Evolutionary conservation across 2,329 filamentous ascomycete species (phyloP).

Genomic region (Mariannaea sp.): DNA sequence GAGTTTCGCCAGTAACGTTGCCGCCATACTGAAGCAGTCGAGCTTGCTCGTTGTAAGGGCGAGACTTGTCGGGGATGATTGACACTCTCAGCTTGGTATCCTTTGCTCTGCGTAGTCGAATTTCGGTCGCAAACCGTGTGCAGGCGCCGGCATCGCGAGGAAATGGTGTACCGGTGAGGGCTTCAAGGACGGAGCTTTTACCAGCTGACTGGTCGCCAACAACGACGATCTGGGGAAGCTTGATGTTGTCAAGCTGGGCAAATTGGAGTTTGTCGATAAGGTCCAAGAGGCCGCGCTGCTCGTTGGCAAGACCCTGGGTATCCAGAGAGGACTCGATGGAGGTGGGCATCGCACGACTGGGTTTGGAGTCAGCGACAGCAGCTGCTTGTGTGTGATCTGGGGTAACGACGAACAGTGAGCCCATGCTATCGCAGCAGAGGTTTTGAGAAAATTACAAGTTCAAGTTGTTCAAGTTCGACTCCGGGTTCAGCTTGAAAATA

Average conservation of each 20-base stretch:
- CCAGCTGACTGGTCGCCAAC: slow-evolving; percentile 68
- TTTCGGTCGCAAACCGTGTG: slow-evolving; percentile 65
- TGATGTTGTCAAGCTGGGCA: slow-evolving; percentile 56
- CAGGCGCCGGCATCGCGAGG: slow-evolving; percentile 64
- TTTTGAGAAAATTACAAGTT: no score
- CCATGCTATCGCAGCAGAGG: slow-evolving; percentile 30
- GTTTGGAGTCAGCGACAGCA: slow-evolving; percentile 32
- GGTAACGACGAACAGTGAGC: slow-evolving; percentile 36
- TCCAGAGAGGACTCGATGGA: slow-evolving; percentile 55
- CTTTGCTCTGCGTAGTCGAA: slow-evolving; percentile 56
- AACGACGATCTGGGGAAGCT: slow-evolving; percentile 65
- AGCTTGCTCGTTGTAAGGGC: slow-evolving; percentile 53
- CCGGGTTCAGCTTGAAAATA: background rate
- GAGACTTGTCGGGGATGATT: slow-evolving; percentile 59
- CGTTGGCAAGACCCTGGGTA: slow-evolving; percentile 55
- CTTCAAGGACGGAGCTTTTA: slow-evolving; percentile 67
- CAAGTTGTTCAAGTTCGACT: background rate
- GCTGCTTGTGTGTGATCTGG: slow-evolving; percentile 26
- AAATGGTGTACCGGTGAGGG: slow-evolving; percentile 66
- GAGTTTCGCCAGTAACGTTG: slow-evolving; percentile 48
- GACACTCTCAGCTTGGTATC: slow-evolving; percentile 53
- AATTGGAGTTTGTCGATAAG: slow-evolving; percentile 61
- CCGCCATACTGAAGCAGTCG: slow-evolving; percentile 55
- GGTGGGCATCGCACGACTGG: slow-evolving; percentile 43
- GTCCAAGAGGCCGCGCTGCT: slow-evolving; percentile 62